phyloP scores from a whole-genome alignment of 345 rosid species.

The Hibiscus mutabilis region DNA sequence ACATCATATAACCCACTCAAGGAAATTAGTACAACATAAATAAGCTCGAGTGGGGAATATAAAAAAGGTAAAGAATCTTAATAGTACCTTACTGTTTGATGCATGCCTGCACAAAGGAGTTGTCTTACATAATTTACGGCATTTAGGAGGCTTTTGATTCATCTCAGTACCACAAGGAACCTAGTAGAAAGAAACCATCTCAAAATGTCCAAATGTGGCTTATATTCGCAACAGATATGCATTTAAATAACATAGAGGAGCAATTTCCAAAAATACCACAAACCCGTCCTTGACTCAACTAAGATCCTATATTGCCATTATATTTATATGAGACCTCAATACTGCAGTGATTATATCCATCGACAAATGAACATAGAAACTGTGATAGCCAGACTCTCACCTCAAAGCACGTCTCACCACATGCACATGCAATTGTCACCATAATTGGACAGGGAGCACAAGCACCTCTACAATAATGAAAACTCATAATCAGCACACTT shows the following conservation, averaged over 20 bases:
- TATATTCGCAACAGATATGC: neutral
- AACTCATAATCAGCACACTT: constrained; percentile 10
- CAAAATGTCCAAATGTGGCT: neutral
- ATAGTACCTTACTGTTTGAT: constrained; percentile 55
- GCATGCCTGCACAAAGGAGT: constrained; percentile 69
- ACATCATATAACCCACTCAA: neutral
- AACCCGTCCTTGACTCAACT: neutral
- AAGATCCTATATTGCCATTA: neutral
- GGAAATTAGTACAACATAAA: neutral
- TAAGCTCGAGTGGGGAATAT: neutral
- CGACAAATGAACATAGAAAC: neutral
- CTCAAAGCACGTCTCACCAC: constrained; percentile 77
- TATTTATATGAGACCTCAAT: neutral
- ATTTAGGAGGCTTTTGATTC: constrained; percentile 85
- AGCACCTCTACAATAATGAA: constrained; percentile 58
- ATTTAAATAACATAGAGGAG: neutral
- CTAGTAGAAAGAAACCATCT: constrained; percentile 30
- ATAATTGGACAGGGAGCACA: constrained; percentile 95
- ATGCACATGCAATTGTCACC: constrained; percentile 83
- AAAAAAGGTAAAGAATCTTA: neutral
- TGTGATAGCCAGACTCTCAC: constrained; percentile 39
- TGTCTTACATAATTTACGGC: constrained; percentile 63
- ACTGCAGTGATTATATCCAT: neutral
- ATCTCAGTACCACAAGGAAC: constrained; percentile 98
- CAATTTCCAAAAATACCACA: neutral